A percentile compares a stretch with the other conserved stretches of the same genome.
These are phyloP conservation scores for Coleophoma cylindrospora DNA, from an alignment of 2,329 filamentous ascomycete species.

Conservation along the genomic window DNA sequence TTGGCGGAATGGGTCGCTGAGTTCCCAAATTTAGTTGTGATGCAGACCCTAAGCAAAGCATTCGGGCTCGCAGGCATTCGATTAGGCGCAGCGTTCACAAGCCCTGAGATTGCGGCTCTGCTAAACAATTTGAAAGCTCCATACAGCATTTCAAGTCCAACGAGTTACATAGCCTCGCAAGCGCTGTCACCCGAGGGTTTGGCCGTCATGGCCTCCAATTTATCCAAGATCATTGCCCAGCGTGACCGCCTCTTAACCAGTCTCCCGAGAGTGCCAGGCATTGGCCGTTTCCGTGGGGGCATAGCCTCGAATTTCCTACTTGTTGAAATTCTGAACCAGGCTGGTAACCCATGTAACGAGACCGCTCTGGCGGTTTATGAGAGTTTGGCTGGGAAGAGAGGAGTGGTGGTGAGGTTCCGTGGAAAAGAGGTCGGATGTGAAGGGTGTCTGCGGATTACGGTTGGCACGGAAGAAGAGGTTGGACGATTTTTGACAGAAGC, in stretches of 20 bases:
- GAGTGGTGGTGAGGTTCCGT: conserved; percentile 89
- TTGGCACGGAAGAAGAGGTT: conserved; percentile 86
- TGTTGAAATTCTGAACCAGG: conserved; percentile 74
- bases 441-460: conserved; percentile 85
- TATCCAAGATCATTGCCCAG: conserved; percentile 67
- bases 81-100: conserved; percentile 79
- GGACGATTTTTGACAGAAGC: conserved; percentile 71
- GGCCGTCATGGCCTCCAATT: conserved; percentile 66
- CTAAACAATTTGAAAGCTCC: conserved; percentile 93
- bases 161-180: conserved; percentile 71
- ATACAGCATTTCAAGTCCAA: conserved; percentile 90
- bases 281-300: conserved; percentile 79
- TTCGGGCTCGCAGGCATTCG: conserved; percentile 94
- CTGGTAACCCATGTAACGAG: conserved; percentile 72
- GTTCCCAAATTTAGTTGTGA: conserved; percentile 92
- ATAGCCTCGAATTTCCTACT: conserved; percentile 83
- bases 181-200: conserved; percentile 67
- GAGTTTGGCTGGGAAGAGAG: conserved; percentile 74
- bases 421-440: conserved; percentile 88
- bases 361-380: conserved; percentile 79
- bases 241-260: conserved; percentile 70
- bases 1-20: conserved; percentile 88
- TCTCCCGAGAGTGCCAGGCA: conserved; percentile 68
- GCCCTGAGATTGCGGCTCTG: conserved; percentile 67
- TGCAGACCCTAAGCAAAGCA: conserved; percentile 98